A percentile compares a stretch with the other conserved stretches of the same genome.
phyloP scores from a whole-genome alignment of 148 eudicot species.

The Rhododendron ferrugineum region DNA sequence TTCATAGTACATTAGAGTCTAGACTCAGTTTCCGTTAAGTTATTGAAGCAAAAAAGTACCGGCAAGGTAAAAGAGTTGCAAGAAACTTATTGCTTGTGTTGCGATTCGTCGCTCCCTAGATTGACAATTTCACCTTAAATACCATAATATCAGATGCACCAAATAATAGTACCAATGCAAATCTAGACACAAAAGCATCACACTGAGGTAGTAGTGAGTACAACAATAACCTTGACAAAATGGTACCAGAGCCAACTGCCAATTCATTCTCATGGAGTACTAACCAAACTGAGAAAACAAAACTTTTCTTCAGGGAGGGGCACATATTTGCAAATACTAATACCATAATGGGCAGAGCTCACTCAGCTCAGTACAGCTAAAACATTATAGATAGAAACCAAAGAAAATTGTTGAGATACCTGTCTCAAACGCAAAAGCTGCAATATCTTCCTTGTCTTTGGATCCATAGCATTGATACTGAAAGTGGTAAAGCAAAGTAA shows the following conservation, averaged over 20 bases:
- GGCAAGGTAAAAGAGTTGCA: too few species aligned
- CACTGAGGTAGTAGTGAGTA: background rate
- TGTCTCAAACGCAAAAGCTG: constrained; percentile 80
- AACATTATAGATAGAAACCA: background rate
- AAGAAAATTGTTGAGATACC: constrained; percentile 23
- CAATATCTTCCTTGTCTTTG: constrained; percentile 23
- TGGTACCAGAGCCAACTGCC: background rate
- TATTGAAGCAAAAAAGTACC: background rate
- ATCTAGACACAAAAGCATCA: background rate
- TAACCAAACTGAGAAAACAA: too few species aligned
- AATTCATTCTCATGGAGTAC: too few species aligned
- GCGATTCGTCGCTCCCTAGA: background rate
- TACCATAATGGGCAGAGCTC: background rate
- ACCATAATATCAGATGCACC: background rate
- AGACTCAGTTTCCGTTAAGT: background rate
- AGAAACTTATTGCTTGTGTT: too few species aligned
- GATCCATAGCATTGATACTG: constrained; percentile 4
- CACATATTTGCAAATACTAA: background rate
- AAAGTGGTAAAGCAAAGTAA: background rate
- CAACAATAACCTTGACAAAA: background rate
- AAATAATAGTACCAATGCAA: background rate
- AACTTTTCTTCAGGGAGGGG: background rate
- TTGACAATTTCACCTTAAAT: background rate
- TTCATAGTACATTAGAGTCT: too few species aligned
- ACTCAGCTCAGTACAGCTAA: background rate